phyloP scores from a whole-genome alignment of 805 yeast genomes.

The Millerago galiae region DNA sequence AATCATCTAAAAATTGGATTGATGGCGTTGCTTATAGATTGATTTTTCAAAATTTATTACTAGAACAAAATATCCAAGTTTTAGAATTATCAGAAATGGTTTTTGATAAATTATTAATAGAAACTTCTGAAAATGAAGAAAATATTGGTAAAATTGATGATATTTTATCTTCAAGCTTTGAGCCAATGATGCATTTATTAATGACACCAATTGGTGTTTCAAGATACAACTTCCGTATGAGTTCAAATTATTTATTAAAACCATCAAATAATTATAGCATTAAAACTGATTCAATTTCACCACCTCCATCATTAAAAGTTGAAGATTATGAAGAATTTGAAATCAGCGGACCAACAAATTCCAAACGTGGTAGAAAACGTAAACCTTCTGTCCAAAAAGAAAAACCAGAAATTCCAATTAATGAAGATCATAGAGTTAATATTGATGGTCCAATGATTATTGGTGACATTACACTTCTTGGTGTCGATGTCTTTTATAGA shows the following conservation, averaged over 20 bases:
- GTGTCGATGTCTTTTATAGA: slow-evolving; percentile 62
- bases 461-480: slow-evolving; percentile 87
- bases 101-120: slow-evolving; percentile 48
- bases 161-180: slow-evolving; percentile 49
- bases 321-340: slow-evolving; percentile 16
- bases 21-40: slow-evolving; percentile 67
- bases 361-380: slow-evolving; percentile 43
- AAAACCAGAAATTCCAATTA: slow-evolving; percentile 34
- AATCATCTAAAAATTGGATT: slow-evolving; percentile 61
- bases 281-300: slow-evolving; percentile 1
- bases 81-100: slow-evolving; percentile 56
- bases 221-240: slow-evolving; percentile 82
- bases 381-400: slow-evolving; percentile 26
- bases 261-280: slow-evolving; percentile 56
- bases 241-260: slow-evolving; percentile 60
- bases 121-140: slow-evolving; percentile 31
- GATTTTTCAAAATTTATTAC: slow-evolving; percentile 76
- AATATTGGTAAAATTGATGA: slow-evolving; percentile 13
- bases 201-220: slow-evolving; percentile 96
- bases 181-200: slow-evolving; percentile 56
- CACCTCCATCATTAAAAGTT: slow-evolving; percentile 6
- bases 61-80: slow-evolving; percentile 82
- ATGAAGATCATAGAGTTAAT: slow-evolving; percentile 56
- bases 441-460: slow-evolving; percentile 89
- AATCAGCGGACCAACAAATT: not conserved